Evolutionary conservation across 2,329 filamentous ascomycete species (phyloP), one percentile per base, ranked within the genome.

Genomic region (Colletotrichum tropicicola): DNA sequence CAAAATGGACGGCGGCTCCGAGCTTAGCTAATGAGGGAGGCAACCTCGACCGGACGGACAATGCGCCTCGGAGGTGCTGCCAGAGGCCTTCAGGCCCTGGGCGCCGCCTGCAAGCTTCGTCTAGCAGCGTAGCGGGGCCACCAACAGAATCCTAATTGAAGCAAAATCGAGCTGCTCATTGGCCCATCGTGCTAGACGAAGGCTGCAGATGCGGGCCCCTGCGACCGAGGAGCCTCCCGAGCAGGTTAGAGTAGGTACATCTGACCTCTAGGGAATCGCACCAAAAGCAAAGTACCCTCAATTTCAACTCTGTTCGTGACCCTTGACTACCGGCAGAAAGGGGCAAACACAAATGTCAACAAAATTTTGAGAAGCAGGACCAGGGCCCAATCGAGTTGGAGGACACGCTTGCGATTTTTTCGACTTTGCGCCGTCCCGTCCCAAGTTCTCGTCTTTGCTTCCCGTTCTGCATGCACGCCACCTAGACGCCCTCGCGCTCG

Each of bases 291-390:
- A 13, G 54, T 57, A 57, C 43, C 30, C 12, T 37, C 27, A 65
- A 52, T 65, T 52, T 56, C 51, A 56, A 41, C 23, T 45, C 25
- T 59, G 25, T 52, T 64, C 35, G 58, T 62, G 49, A 51, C 62
- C 61, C 62, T 41, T 61, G 48, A 65, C 62, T 65, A 65, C 62
- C 62, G 57, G 57, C 57, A 61, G 62, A 65, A 65, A 65, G 57
- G 61, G 62, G 61, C 56, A 65, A 65, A 27, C 43, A 56, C 48
- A 56, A 61, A 62, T 62, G 62, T 65, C 62, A 65, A 65, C 62
- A 65, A 65, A 65, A 51, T 51, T 62, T 65, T 62, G 62, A 62
- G 53, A 58, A 27, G 44, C 37, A 39, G 35, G 10, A 27, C 17
- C 25, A 49, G 51, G 49, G 51, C 43, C 62, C 62, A 56, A 56